Conservation (phyloP, 176 grass and related monocot species). For the Thinopyrum elongatum region DNA sequence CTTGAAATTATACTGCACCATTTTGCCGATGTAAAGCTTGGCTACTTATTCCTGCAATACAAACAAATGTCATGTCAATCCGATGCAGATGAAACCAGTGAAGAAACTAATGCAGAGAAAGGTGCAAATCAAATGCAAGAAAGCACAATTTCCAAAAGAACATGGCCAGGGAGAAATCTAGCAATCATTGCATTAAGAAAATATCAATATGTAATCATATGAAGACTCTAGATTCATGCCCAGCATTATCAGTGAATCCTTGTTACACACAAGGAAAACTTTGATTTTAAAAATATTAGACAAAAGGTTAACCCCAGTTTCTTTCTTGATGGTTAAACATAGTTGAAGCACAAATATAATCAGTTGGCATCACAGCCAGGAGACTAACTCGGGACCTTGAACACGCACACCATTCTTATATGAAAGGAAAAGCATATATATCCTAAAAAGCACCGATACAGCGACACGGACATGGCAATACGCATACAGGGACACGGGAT, state of each 20-base stretch:
- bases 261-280: background rate
- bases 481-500: no score
- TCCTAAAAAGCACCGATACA: no score
- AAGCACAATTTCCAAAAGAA: background rate
- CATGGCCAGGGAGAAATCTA: no score
- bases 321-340: background rate
- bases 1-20: constrained; percentile 86
- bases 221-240: background rate
- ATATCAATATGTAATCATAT: no score
- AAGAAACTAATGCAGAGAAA: background rate
- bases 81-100: background rate
- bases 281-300: background rate
- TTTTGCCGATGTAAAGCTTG: constrained; percentile 11
- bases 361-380: background rate
- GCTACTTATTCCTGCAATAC: background rate
- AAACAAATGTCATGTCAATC: background rate
- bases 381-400: no score
- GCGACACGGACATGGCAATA: no score
- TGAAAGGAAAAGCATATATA: no score
- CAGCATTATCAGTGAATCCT: background rate
- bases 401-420: no score
- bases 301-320: background rate
- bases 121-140: background rate
- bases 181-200: background rate
- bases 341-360: background rate